A percentile compares a stretch with the other conserved stretches of the same genome.
These are phyloP conservation scores for Fistulifera solaris DNA, from an alignment of 108 stramenopile genomes.

Conservation along the genomic window DNA sequence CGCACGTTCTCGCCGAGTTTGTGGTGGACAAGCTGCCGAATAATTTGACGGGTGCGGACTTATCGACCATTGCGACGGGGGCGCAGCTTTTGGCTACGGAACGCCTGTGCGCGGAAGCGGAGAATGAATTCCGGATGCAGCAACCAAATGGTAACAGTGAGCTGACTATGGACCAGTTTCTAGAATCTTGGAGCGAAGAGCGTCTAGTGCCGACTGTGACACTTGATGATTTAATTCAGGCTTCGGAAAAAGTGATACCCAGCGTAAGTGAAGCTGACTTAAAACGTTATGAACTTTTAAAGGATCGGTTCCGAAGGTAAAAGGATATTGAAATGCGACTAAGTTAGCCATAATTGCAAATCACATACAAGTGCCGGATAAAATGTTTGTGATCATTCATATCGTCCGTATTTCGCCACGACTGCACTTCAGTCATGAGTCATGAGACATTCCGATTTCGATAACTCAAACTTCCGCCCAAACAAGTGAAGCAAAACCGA, in stretches of 20 bases:
- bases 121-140: conserved; percentile 38
- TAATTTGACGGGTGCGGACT: conserved; percentile 89
- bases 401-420: no score
- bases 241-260: conserved; percentile 50
- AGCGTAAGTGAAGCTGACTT: conserved; percentile 61
- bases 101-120: conserved; percentile 65
- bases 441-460: no score
- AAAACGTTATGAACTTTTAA: conserved; percentile 50
- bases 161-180: conserved; percentile 26
- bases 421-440: no score
- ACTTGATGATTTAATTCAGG: conserved; percentile 54
- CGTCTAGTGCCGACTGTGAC: conserved; percentile 43
- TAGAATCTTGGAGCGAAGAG: conserved; percentile 49
- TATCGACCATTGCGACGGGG: conserved; percentile 81
- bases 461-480: no score
- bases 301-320: conserved; percentile 22
- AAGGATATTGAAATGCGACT: no score
- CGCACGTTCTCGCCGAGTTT: conserved; percentile 29
- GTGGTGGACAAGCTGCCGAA: conserved; percentile 64
- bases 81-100: conserved; percentile 69
- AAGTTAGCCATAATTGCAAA: no score
- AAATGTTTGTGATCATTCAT: no score
- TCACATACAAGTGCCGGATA: no score
- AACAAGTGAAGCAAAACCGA: no score
- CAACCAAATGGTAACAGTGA: conserved; percentile 4